Base-by-base conservation (phyloP, 257 asterid species). In the Thymus mandschuricus region DNA sequence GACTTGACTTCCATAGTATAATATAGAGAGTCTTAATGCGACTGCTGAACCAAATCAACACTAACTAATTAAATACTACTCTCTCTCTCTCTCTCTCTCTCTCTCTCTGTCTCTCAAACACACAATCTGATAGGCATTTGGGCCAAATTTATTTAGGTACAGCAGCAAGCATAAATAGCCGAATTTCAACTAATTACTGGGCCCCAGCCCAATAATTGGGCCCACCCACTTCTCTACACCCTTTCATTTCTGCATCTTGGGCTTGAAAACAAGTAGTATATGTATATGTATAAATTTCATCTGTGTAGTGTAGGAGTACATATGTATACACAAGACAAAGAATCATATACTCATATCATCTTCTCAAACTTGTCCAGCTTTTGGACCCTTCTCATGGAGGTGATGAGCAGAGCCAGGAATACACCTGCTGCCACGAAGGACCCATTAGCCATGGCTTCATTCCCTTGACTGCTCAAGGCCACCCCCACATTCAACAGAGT, bases 341-440 rank as follows among this genome's bases (percentile, higher is more conserved):
- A 63, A 63, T 3, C 41, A 28, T 8, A 68, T 38, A 60, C 6
- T 87, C 84, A 91, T 72, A 91, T 89, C 97, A 94, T 91, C 68
- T 83, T 86, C 86, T 94, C 98, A 79, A 94, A 81, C 58, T 91
- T 91, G 73, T 94, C 98, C 34, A 91, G 96, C 48, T n/a, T 87
- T 55, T 83, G 85, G 88, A 87, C 97, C 89, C 92, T 82, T 55
- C 82, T 90, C 98, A 94, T 94, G 70, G 98, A 91, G 84, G 90
- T 86, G 15, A 86, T 12, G 8, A 89, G 64, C 35, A 89, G 80
- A 57, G 84, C 71, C n/a, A 88, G 78, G 82, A 94, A 89, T 66
- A 87, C 81, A 84, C 96, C 97, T 58, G 98, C 96, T 34, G 86
- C 96, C 50, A 91, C 76, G 65, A 91, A 91, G 4, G 92, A 85